A percentile compares a stretch with the other conserved stretches of the same genome.
Conservation (phyloP, 2,329 filamentous ascomycete genomes). For the Coniella lustricola region DNA sequence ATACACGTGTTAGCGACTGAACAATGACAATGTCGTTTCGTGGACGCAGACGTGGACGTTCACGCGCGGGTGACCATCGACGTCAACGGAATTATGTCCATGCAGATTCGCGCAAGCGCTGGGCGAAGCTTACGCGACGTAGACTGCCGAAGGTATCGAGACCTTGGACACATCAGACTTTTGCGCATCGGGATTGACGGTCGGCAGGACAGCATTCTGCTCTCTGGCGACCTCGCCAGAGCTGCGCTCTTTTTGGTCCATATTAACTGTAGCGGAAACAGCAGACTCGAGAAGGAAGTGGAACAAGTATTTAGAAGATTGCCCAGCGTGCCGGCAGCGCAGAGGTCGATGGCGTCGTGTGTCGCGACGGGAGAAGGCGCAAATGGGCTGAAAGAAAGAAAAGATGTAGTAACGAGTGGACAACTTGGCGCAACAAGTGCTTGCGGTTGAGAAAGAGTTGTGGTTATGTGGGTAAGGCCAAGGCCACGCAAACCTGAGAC, state of each 20-base stretch:
- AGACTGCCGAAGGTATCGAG: conserved; percentile 72
- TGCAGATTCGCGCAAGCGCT: neutral
- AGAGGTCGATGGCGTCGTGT: neutral
- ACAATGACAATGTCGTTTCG: no score
- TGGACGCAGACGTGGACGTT: no score
- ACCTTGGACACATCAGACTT: conserved; percentile 61
- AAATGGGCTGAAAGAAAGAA: neutral
- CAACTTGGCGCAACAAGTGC: neutral
- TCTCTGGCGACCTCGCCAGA: conserved; percentile 70
- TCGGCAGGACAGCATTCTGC: conserved; percentile 61
- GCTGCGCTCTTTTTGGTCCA: conserved; percentile 74
- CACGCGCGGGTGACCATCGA: no score
- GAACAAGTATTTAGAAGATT: neutral
- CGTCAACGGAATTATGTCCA: no score
- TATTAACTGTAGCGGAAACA: conserved; percentile 28
- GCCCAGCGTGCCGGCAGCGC: conserved; percentile 2
- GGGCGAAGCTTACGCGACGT: conserved; percentile 56
- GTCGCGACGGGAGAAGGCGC: neutral
- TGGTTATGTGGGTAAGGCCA: neutral
- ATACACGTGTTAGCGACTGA: neutral
- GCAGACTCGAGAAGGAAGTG: neutral
- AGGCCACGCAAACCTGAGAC: conserved; percentile 6
- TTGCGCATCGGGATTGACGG: conserved; percentile 67
- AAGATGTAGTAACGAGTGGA: conserved; percentile 12
- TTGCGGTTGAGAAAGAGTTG: neutral